phyloP scores from a whole-genome alignment of 2,329 filamentous ascomycete genomes.

The Aureobasidium sp. region DNA sequence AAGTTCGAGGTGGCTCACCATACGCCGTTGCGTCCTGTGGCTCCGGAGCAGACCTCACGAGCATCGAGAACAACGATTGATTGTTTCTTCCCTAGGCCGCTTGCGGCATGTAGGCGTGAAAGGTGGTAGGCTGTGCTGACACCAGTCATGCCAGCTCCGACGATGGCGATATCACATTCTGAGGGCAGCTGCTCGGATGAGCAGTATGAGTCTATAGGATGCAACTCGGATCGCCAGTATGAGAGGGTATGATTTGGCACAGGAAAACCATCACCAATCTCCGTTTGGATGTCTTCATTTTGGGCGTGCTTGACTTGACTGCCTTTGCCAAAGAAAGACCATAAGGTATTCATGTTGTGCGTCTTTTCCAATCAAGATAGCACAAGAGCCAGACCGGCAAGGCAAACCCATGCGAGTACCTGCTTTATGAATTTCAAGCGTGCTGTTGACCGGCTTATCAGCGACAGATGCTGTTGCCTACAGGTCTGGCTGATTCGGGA shows the following conservation, averaged over 20 bases:
- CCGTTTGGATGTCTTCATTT: not conserved
- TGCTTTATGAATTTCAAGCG: not conserved
- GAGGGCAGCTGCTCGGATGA: slow-evolving; percentile 21
- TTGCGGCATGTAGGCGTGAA: slow-evolving; percentile 17
- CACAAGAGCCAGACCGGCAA: too few species aligned
- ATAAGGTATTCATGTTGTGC: not conserved
- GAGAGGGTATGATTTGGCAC: slow-evolving; percentile 29
- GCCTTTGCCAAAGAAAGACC: not conserved
- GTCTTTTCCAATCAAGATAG: not conserved
- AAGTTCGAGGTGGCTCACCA: not conserved
- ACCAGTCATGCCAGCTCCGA: slow-evolving; percentile 37
- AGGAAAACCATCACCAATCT: slow-evolving; percentile 22
- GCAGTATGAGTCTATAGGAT: slow-evolving; percentile 30
- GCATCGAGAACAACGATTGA: slow-evolving; percentile 35
- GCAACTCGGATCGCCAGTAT: slow-evolving; percentile 37
- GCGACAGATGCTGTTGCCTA: not conserved
- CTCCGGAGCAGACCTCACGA: slow-evolving; percentile 33
- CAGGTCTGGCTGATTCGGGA: not conserved
- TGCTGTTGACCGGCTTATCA: not conserved
- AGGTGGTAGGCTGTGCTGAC: slow-evolving; percentile 33
- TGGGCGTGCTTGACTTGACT: not conserved
- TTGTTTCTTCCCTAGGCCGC: slow-evolving; percentile 20
- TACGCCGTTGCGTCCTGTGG: slow-evolving; percentile 35
- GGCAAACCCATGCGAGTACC: too few species aligned
- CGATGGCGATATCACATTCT: slow-evolving; percentile 31